Evolutionary conservation across 1,284 basidiomycete genomes (phyloP), one percentile per base, ranked within the genome.

Genomic region (Megacollybia platyphylla): DNA sequence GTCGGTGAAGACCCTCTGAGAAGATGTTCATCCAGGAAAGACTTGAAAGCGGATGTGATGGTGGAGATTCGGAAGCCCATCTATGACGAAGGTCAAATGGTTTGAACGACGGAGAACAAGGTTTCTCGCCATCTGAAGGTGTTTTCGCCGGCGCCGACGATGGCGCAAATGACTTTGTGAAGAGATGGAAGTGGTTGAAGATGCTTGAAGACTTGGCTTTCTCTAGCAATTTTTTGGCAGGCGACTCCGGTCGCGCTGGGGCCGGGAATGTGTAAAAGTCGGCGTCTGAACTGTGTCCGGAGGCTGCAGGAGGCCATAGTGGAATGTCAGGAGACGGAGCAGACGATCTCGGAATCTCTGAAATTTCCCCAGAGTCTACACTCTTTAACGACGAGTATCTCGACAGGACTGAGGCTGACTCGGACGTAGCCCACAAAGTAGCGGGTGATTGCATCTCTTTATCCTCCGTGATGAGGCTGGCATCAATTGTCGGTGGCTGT

Each of bases 281-380:
- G 61, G 65, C 67, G 66, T 67, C 67, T 62, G 63, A 61, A 26
- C 24, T 26, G 39, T 5, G 41, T 34, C 48, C 54, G 45, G 56
- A 51, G 39, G 54, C 52, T 46, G 56, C 58, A 54, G 54, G 53
- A 29, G 58, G 52, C 58, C 62, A 61, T 29, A 54, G 51, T 5
- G 42, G 7, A 27, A 53, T 54, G 44, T 66, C 63, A 18, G 67
- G 63, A 34, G 66, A 67, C 9, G 63, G 62, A 26, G 62, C 58
- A 40, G 56, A 54, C 10, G 67, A 65, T 30, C 62, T 57, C 44
- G 57, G 51, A 49, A 63, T 49, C 24, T 40, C 64, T 5, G 52
- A 46, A 46, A 60, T 53, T 42, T 61, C 44, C 52, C 47, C 55
- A 48, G 49, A 58, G 39, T 41, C 59, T 61, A 47, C 29, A 29